Base-by-base conservation (phyloP, 768 basidiomycete genomes). In the Tulasnella sp. region DNA sequence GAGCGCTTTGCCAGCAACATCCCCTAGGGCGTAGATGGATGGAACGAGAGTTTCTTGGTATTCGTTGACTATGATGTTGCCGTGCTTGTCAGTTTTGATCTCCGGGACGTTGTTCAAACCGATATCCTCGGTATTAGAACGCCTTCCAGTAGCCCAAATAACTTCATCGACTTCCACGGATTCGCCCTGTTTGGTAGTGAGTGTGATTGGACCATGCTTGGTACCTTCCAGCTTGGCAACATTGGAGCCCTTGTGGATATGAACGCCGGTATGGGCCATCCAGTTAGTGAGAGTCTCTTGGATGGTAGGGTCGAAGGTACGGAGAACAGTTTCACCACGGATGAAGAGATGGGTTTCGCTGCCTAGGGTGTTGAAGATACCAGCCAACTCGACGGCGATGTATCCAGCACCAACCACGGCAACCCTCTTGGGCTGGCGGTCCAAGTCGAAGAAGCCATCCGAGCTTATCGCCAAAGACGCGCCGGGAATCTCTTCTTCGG, bases 321-420 rank as follows among this genome's bases (percentile, higher is more conserved):
- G 80, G 62, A 99, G 75, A 40, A 98, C 88, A 55, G 80, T 84
- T 51, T 98, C 88, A 51, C 82, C 75, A 52, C 96, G 84, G 63
- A 97, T 97, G 68, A 97, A 69, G 62, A 98, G 70, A 67, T 97
- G 92, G 6, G 91, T 92, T 70, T 98, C 90, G 34, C 83, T 78
- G 19, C 93, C 91, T 56, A 96, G 80, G 6, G 87, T 76, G 69
- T 97, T 81, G 71, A 99, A 80, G 54, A 99, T 80, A 17, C 96
- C 96, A 4, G 94, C 90, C 43, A 99, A 81, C 70, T 99, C 96
- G 60, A 97, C 88, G 15, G 92, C 92, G 63, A 99, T 98, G 69
- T 99, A 99, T 1, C 96, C 96, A 12, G 96, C 96, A 43, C 96
- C 96, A 40, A 97, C 83, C 54, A 98, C 84, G 2, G 84, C 93